Evolutionary conservation across 2,329 filamentous ascomycete species (phyloP), one percentile per base, ranked within the genome.

Genomic region (Ambrosiella xylebori): DNA sequence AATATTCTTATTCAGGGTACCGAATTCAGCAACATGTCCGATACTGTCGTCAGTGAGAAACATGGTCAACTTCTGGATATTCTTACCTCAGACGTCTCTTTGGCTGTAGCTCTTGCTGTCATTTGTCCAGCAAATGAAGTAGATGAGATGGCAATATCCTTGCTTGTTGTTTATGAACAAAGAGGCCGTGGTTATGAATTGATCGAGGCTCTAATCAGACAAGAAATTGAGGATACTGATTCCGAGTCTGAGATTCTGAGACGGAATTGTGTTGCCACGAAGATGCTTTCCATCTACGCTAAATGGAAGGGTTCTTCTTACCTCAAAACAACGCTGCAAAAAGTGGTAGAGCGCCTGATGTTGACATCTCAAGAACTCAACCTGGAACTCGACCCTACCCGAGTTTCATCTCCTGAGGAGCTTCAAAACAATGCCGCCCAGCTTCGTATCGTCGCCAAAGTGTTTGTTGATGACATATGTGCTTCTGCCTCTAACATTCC

Each of bases 1-100:
- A 85, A 85, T 65, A 85, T 86, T 57, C 68, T 86, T 13, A 76
- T 83, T n/a, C 82, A 85, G 65, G 82, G 82, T 40, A 84, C 82
- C 0, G 82, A 86, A 65, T 85, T 86, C 65, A 84, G 77, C 64
- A 83, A 81, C 58, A 67, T 86, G 37, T 83, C 81, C 1, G 82
- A 86, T 66, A 76, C 78, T 11, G 80, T 81, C 13, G 79, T 85
- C 12, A 83, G 76, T 63, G 81, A 85, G 65, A 84, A 83, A 65
- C 85, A 86, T 61, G 78, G 84, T 61, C 78, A 82, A 63, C 69
- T 86, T 17, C 70, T 85, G 53, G 74, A 82, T 65, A 77, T 78
- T 63, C 71, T 86, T 6, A 80, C 81, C 1, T 76, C 74, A 60
- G 81, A 86, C 65, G 73, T 82, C 61, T 78, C 76, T 13, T 70